A percentile compares a stretch with the other conserved stretches of the same genome.
Evolutionary conservation across 2,329 filamentous ascomycete genomes (phyloP).

Genomic region (Fusarium phyllophilum): DNA sequence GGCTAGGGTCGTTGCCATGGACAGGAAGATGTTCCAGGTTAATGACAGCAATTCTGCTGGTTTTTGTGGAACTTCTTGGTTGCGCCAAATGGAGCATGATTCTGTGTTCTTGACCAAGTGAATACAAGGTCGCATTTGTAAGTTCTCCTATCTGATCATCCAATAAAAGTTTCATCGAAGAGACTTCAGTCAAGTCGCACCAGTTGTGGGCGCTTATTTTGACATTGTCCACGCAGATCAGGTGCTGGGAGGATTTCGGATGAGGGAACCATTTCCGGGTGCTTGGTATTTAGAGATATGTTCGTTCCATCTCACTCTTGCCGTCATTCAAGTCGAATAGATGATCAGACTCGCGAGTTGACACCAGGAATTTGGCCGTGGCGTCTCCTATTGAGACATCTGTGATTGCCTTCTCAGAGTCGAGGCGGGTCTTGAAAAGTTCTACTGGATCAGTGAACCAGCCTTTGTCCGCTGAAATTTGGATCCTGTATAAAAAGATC

Average conservation of each 20-base stretch:
- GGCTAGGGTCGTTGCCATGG: neutral
- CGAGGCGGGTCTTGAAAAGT: constrained; percentile 36
- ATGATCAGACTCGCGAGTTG: constrained; percentile 46
- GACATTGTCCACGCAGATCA: constrained; percentile 45
- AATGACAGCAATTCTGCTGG: constrained; percentile 12
- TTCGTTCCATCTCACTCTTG: constrained; percentile 27
- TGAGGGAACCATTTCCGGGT: constrained; percentile 35
- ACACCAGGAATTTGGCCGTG: constrained; percentile 46
- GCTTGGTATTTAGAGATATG: neutral
- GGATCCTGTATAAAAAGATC: constrained; percentile 33
- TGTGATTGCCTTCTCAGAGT: constrained; percentile 39
- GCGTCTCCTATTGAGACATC: constrained; percentile 42
- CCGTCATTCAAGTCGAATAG: constrained; percentile 43
- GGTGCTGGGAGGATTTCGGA: constrained; percentile 36
- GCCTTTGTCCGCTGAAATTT: constrained; percentile 22
- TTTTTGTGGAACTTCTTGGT: neutral
- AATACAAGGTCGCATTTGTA: constrained; percentile 36
- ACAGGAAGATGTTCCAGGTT: constrained; percentile 12
- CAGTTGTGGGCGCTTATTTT: constrained; percentile 42
- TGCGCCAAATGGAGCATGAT: constrained; percentile 22
- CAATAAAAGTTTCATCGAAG: constrained; percentile 15
- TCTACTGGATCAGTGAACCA: constrained; percentile 10
- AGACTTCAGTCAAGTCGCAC: constrained; percentile 44
- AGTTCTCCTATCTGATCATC: constrained; percentile 25
- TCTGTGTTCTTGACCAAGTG: constrained; percentile 22